Evolutionary conservation across 78 protist species (phyloP), one percentile per base, ranked within the genome.

Genomic region (Dictyostelium discoideum): DNA sequence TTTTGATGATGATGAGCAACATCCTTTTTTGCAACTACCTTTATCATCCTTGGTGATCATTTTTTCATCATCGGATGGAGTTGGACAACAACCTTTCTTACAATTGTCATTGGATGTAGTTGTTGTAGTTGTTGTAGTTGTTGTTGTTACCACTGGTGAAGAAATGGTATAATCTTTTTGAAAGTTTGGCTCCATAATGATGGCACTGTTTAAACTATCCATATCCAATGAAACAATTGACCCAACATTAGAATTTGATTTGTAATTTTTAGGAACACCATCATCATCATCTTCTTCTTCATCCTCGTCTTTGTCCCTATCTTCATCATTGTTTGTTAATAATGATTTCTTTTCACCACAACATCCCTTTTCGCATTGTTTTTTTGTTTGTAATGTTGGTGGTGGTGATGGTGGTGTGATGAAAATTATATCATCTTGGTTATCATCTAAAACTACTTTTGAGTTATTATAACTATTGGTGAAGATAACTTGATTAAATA

Each of bases 41-140:
- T 32, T 32, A 32, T 32, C 37, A 32, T 32, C 37, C 1, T 32
- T 32, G 37, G n/a, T n/a, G n/a, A n/a, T n/a, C n/a, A n/a, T 32
- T 32, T 32, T 32, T 32, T 32, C 2, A 32, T 32, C 37, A 32
- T 32, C 37, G 37, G 37, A 32, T 32, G 37, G 37, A 32, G 37
- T 32, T 44, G 79, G 40, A 40, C 87, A 84, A 84, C 87, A 84
- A 22, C 87, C 87, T 65, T 84, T 84, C 13, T 84, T 57, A 65
- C 87, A 84, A 37, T 9, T 44, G 10, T 78, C 63, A 78, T 8
- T 22, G 0, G 42, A 42, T 26, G 4, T 42, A 9, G 81, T 14
- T 5, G 42, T 73, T 10, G 2, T 29, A 8, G 18, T 37, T 1
- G 6, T 74, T 3, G 37, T 26, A 9, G 20, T 69, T n/a, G 22